A percentile compares a stretch with the other conserved stretches of the same genome.
Conservation (phyloP, 2,329 filamentous ascomycete genomes). For the Mycocentrospora acerina region DNA sequence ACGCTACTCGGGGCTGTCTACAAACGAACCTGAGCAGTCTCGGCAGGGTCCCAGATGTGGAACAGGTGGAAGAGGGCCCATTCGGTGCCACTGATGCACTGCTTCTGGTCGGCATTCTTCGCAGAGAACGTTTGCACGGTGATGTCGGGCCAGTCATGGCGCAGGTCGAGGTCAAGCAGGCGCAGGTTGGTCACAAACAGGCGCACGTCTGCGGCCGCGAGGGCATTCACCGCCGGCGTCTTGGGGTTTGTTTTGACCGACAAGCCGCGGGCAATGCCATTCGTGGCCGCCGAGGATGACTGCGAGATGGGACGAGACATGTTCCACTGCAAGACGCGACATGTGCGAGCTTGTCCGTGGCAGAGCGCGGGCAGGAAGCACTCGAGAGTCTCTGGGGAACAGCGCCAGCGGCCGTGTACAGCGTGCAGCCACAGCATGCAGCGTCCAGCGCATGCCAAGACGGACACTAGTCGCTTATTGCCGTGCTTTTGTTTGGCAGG, state of each 20-base stretch:
- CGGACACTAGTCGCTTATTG: constrained; percentile 39
- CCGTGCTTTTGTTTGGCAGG: neutral
- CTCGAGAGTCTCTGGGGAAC: neutral
- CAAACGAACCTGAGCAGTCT: constrained; percentile 65
- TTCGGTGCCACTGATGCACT: constrained; percentile 78
- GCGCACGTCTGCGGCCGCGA: constrained; percentile 30
- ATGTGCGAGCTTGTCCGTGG: constrained; percentile 5
- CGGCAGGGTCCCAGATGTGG: constrained; percentile 75
- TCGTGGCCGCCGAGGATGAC: constrained; percentile 20
- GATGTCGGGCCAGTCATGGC: constrained; percentile 78
- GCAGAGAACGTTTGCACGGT: constrained; percentile 68
- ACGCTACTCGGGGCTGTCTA: neutral
- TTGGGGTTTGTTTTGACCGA: constrained; percentile 37
- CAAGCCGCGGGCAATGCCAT: constrained; percentile 27
- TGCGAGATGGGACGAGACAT: constrained; percentile 34
- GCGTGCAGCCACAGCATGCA: too few relatives aligned
- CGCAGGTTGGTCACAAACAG: constrained; percentile 83
- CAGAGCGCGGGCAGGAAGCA: constrained; percentile 1
- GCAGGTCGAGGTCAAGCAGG: constrained; percentile 75
- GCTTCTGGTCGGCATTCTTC: constrained; percentile 75
- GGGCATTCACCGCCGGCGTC: constrained; percentile 18
- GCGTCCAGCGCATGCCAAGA: constrained; percentile 6
- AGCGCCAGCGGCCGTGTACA: too few relatives aligned
- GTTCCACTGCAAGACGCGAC: constrained; percentile 5
- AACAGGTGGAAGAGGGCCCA: constrained; percentile 92